A percentile compares a stretch with the other conserved stretches of the same genome.
Evolutionary conservation across 106 monocot genomes (phyloP).

Genomic region (Platanthera guangdongensis): DNA sequence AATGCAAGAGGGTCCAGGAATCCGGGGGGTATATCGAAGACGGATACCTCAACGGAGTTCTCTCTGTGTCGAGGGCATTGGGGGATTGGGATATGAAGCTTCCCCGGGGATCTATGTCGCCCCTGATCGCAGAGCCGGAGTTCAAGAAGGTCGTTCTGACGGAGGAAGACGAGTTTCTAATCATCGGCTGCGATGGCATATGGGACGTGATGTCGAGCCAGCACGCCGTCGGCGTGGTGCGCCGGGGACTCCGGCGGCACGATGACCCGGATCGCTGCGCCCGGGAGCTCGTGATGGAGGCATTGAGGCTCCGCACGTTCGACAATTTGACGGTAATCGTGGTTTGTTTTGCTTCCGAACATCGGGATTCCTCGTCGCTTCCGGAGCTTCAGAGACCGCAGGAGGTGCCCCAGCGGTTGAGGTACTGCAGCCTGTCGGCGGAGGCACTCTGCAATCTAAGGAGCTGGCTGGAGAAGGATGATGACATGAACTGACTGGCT

Average conservation of each 20-base stretch:
- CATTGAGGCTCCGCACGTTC: conserved; percentile 39
- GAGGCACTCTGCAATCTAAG: conserved; percentile 43
- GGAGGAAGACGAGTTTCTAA: conserved; percentile 62
- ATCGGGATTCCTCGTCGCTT: conserved; percentile 9
- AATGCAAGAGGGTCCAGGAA: conserved; percentile 32
- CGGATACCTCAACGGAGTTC: conserved; percentile 58
- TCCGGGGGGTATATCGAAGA: conserved; percentile 45
- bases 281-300: conserved; percentile 51
- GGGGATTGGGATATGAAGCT: conserved; percentile 66
- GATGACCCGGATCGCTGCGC: conserved; percentile 51
- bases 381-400: neutral
- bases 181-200: conserved; percentile 67
- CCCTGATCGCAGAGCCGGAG: conserved; percentile 56
- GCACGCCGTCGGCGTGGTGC: conserved; percentile 40
- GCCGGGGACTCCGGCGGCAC: conserved; percentile 36
- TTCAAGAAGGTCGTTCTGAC: conserved; percentile 28
- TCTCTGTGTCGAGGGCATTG: conserved; percentile 47
- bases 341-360: conserved; percentile 40
- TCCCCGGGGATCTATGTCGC: conserved; percentile 31
- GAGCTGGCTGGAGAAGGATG: conserved; percentile 22
- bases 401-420: neutral
- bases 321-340: conserved; percentile 62
- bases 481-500: neutral
- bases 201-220: conserved; percentile 74
- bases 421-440: conserved; percentile 41